These are phyloP conservation scores for Aspergillus ellipticus DNA, from an alignment of 495 filamentous ascomycete genomes.

Conservation along the genomic window DNA sequence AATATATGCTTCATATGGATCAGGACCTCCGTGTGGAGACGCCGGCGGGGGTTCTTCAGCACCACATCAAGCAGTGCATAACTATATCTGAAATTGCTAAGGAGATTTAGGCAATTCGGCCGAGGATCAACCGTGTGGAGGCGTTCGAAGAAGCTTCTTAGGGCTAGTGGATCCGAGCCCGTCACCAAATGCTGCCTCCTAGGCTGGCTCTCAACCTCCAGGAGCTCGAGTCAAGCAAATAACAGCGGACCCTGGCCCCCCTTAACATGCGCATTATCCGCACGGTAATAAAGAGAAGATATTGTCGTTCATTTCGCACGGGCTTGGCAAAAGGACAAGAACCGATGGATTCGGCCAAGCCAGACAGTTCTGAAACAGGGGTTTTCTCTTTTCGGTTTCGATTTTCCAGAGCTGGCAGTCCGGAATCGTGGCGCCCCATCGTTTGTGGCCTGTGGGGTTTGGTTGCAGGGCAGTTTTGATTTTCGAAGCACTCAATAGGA, in stretches of 20 bases:
- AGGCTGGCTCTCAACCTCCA: not conserved
- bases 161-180: not conserved
- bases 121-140: not conserved
- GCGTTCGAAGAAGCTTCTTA: conserved; percentile 1
- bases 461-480: not conserved
- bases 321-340: not conserved
- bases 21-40: conserved; percentile 2
- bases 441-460: not conserved
- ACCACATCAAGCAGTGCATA: not conserved
- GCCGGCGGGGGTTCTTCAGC: not conserved
- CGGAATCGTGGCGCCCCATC: not conserved
- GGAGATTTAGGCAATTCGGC: conserved; percentile 1
- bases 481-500: not conserved
- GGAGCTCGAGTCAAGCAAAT: not conserved
- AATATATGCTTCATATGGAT: conserved; percentile 1
- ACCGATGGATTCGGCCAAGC: not conserved
- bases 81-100: conserved; percentile 11
- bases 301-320: not conserved
- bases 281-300: not conserved
- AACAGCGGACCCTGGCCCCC: not conserved
- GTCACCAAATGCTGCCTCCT: not conserved
- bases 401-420: not conserved
- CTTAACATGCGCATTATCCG: not conserved
- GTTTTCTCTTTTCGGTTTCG: not conserved
- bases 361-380: not conserved